A percentile compares a stretch with the other conserved stretches of the same genome.
phyloP scores from a whole-genome alignment of 2,329 filamentous ascomycete species.

The Diaporthe longicolla region DNA sequence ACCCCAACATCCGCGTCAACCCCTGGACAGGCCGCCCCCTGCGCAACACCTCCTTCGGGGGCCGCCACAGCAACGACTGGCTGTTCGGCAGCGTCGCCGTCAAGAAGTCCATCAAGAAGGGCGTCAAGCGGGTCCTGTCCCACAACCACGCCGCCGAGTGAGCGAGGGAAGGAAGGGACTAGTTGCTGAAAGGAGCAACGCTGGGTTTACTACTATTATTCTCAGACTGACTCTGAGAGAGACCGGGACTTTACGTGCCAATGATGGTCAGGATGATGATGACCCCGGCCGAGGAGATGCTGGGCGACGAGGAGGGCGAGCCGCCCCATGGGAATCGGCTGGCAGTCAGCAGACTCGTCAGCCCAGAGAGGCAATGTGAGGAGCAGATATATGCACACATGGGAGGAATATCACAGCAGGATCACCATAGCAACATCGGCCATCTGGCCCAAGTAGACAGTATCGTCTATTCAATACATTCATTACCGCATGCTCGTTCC shows the following conservation, averaged over 20 bases:
- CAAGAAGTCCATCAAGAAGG: slow-evolving; percentile 38
- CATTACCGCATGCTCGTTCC: slow-evolving; percentile 30
- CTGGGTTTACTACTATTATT: neutral
- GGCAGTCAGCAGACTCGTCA: neutral
- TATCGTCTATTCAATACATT: slow-evolving; percentile 34
- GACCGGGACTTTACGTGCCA: neutral
- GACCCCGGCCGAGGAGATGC: slow-evolving; percentile 2
- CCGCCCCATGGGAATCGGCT: slow-evolving; percentile 11
- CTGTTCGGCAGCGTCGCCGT: slow-evolving; percentile 40
- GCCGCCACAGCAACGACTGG: slow-evolving; percentile 41
- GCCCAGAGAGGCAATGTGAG: neutral
- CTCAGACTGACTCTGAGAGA: neutral
- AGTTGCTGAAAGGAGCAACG: too few relatives aligned
- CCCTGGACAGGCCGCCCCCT: slow-evolving; percentile 35
- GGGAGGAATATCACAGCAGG: neutral
- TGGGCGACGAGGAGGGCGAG: slow-evolving; percentile 35
- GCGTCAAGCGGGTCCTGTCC: slow-evolving; percentile 29
- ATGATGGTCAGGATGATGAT: slow-evolving; percentile 9
- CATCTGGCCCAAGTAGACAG: neutral
- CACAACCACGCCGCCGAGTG: neutral
- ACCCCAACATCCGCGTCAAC: slow-evolving; percentile 14
- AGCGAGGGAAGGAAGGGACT: neutral
- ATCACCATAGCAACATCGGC: neutral
- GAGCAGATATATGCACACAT: neutral
- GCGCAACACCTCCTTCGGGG: slow-evolving; percentile 39